These are phyloP conservation scores for Rhizopus microsporus DNA, from an alignment of 371 early-diverging fungal genomes.

Conservation along the genomic window DNA sequence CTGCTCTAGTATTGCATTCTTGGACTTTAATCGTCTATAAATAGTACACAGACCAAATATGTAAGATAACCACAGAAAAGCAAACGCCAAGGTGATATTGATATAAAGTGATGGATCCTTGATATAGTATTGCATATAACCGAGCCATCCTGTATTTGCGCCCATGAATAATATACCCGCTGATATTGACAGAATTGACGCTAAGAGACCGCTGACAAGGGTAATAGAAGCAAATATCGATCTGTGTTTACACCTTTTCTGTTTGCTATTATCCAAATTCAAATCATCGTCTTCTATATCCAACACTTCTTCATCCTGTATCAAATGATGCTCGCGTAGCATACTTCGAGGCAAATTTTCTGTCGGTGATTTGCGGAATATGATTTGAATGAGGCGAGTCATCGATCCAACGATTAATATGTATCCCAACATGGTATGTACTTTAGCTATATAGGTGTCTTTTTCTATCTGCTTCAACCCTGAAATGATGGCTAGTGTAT, in stretches of 20 bases:
- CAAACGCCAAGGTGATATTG: conserved; percentile 32
- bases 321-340: conserved; percentile 21
- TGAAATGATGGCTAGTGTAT: conserved; percentile 16
- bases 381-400: conserved; percentile 35
- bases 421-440: conserved; percentile 42
- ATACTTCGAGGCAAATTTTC: conserved; percentile 42
- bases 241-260: conserved; percentile 32
- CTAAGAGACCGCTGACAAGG: conserved; percentile 31
- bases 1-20: conserved; percentile 46
- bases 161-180: conserved; percentile 43
- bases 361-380: conserved; percentile 44
- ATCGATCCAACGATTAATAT: conserved; percentile 36
- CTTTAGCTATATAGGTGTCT: conserved; percentile 30
- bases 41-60: conserved; percentile 66
- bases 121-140: conserved; percentile 35
- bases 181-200: conserved; percentile 33
- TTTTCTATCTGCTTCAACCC: conserved; percentile 21
- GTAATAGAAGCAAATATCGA: conserved; percentile 41
- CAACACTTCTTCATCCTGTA: conserved; percentile 13
- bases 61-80: conserved; percentile 45
- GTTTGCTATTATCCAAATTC: conserved; percentile 2
- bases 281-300: conserved; percentile 16
- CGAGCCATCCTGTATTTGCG: conserved; percentile 40
- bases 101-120: conserved; percentile 39
- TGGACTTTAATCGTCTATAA: conserved; percentile 34